Evolutionary conservation across 1,284 basidiomycete genomes (phyloP), one percentile per base, ranked within the genome.

Genomic region (Anthracocystis panici-leucophaei): DNA sequence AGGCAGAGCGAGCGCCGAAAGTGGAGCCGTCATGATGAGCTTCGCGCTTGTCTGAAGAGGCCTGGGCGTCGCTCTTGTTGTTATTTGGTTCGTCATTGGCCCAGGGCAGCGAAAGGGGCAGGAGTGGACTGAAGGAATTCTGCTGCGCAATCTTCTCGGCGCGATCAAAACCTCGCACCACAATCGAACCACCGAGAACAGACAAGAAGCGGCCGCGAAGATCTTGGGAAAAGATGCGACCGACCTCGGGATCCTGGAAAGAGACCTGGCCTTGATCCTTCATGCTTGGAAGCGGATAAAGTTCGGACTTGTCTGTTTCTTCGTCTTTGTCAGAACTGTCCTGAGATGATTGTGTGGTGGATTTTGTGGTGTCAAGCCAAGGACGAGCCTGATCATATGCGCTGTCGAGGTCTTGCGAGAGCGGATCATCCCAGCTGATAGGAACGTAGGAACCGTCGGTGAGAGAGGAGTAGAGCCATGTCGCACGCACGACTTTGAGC

Each of bases 401-500:
- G 3, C 61, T 40, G 49, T 87, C 85, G 31, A 87, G 78, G 16
- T 84, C 81, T 0, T 66, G 51, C 7, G 85, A 78, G 2, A 87
- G 77, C 0, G 75, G 68, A 55, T 82, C 69, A 41, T 81, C 73
- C 50, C 70, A 80, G n/a, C 69, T 79, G 54, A 84, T 84, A n/a
- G 75, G 81, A 14, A 63, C 74, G 44, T 76, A 74, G 23, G 74
- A 68, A 35, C 65, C 82, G 65, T 74, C 77, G 2, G 65, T 70
- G 18, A 76, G 65, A 3, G 79, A 69, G 2, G 82, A 80, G 67
- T 86, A 87, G 78, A 86, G 86, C 86, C 86, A 86, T 3, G 81
- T 84, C 0, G 82, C 81, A 1, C 81, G 77, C 4, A 84, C 76
- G 14, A 86, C 80, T 25, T 78, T 75, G 46, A 86, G 82, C 27